A percentile compares a stretch with the other conserved stretches of the same genome.
Evolutionary conservation across 176 grass and related monocot species (phyloP).

Genomic region (Aegilops umbellulata): DNA sequence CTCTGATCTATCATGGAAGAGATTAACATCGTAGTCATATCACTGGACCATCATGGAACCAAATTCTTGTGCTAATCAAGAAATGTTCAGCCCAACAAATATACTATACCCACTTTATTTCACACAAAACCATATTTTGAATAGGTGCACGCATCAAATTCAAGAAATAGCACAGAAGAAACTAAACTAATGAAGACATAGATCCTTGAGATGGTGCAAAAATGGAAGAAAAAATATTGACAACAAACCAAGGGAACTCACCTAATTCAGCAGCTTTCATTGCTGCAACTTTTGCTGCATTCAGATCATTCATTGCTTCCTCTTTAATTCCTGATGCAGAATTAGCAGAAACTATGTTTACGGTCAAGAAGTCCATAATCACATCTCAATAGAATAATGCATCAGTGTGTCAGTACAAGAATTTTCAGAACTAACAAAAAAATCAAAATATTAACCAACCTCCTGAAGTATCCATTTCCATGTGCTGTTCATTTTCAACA

Average conservation of each 20-base stretch:
- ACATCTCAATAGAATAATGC: neutral
- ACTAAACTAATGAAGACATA: neutral
- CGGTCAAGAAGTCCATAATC: constrained; percentile 24
- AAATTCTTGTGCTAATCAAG: neutral
- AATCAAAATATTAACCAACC: constrained; percentile 11
- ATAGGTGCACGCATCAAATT: constrained; percentile 14
- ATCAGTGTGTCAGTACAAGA: constrained; percentile 12
- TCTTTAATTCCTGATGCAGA: constrained; percentile 20
- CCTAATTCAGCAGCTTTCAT: constrained; percentile 94
- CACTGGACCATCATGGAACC: neutral
- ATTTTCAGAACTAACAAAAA: constrained; percentile 4
- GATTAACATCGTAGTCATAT: neutral
- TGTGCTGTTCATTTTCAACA: constrained; percentile 24
- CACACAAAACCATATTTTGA: constrained; percentile 5
- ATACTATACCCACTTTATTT: neutral
- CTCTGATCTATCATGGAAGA: neutral
- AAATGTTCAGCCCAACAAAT: constrained; percentile 4
- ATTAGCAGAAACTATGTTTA: constrained; percentile 28
- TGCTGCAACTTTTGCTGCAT: constrained; percentile 89
- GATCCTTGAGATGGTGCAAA: neutral
- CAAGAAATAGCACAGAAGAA: constrained; percentile 23
- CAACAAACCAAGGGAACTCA: constrained; percentile 12
- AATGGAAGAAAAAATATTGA: constrained; percentile 20
- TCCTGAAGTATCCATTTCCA: constrained; percentile 25
- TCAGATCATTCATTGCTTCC: constrained; percentile 37